phyloP scores from a whole-genome alignment of 306 rosid species.

The Fragaria nilgerrensis region DNA sequence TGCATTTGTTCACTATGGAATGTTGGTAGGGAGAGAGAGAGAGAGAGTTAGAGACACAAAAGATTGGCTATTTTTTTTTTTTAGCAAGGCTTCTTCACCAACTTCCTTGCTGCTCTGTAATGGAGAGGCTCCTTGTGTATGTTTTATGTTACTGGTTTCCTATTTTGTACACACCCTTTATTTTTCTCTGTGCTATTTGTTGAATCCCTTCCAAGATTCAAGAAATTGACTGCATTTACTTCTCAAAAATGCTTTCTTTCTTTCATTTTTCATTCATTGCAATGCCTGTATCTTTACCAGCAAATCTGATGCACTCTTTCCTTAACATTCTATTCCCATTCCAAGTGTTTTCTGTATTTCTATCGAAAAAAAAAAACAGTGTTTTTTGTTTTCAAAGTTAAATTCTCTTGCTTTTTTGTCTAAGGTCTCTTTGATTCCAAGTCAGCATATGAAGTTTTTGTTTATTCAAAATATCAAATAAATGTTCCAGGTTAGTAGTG shows the following conservation, averaged over 20 bases:
- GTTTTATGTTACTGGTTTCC: constrained; percentile 24
- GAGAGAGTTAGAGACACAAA: constrained; percentile 19
- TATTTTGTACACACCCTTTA: neutral
- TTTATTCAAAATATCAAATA: too few relatives aligned
- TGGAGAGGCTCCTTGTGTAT: constrained; percentile 89
- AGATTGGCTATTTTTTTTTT: constrained; percentile 19
- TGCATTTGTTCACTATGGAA: constrained; percentile 61
- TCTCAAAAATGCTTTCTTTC: constrained; percentile 14
- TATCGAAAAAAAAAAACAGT: too few relatives aligned
- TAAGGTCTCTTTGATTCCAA: too few relatives aligned
- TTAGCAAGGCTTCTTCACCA: constrained; percentile 23
- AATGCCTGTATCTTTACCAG: constrained; percentile 30
- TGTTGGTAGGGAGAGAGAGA: constrained; percentile 48
- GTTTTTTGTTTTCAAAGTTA: too few relatives aligned
- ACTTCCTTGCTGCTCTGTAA: constrained; percentile 32
- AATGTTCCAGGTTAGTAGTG: too few relatives aligned
- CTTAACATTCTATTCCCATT: constrained; percentile 35
- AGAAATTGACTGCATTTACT: constrained; percentile 47
- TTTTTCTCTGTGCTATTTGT: constrained; percentile 21
- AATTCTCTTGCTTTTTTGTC: too few relatives aligned
- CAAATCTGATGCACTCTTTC: constrained; percentile 18
- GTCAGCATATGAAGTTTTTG: too few relatives aligned
- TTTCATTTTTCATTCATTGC: constrained; percentile 51
- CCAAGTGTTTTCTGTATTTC: neutral
- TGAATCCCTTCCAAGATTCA: constrained; percentile 34